phyloP scores from a whole-genome alignment of 768 basidiomycete species.

The Rhodosporidiobolus odoratus region DNA sequence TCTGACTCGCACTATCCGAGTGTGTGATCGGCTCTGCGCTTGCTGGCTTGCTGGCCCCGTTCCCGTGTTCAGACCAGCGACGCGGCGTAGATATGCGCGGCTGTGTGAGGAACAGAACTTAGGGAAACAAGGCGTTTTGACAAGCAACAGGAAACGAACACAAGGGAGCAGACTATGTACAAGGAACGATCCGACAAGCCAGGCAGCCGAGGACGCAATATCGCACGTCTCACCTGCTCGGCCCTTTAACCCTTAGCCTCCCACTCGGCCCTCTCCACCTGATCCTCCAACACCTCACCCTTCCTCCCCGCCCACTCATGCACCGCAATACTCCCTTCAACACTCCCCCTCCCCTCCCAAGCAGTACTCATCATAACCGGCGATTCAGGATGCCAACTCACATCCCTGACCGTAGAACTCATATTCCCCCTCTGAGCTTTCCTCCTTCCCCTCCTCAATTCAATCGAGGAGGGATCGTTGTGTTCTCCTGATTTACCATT shows the following conservation, averaged over 20 bases:
- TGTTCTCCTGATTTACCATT: constrained; percentile 36
- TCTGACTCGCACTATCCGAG: too few relatives aligned
- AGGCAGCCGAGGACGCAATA: too few relatives aligned
- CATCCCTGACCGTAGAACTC: constrained; percentile 71
- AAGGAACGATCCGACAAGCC: too few relatives aligned
- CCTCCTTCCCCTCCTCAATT: not conserved
- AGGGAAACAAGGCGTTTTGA: too few relatives aligned
- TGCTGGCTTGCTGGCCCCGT: too few relatives aligned
- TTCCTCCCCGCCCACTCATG: constrained; percentile 81
- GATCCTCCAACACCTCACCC: constrained; percentile 28
- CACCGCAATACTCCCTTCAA: constrained; percentile 63
- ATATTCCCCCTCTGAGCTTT: constrained; percentile 41
- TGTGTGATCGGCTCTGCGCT: too few relatives aligned
- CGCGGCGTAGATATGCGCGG: too few relatives aligned
- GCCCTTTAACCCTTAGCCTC: constrained; percentile 4
- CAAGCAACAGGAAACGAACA: too few relatives aligned
- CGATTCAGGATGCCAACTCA: constrained; percentile 90
- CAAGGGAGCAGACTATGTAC: too few relatives aligned
- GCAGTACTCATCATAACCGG: constrained; percentile 87
- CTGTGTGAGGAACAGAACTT: too few relatives aligned
- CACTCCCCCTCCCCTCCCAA: constrained; percentile 62
- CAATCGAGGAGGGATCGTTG: constrained; percentile 62
- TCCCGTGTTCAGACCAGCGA: too few relatives aligned
- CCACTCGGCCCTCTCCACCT: constrained; percentile 1
- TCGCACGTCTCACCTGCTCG: too few relatives aligned